Evolutionary conservation across 768 basidiomycete species (phyloP).

Genomic region (Agaricus bisporus): DNA sequence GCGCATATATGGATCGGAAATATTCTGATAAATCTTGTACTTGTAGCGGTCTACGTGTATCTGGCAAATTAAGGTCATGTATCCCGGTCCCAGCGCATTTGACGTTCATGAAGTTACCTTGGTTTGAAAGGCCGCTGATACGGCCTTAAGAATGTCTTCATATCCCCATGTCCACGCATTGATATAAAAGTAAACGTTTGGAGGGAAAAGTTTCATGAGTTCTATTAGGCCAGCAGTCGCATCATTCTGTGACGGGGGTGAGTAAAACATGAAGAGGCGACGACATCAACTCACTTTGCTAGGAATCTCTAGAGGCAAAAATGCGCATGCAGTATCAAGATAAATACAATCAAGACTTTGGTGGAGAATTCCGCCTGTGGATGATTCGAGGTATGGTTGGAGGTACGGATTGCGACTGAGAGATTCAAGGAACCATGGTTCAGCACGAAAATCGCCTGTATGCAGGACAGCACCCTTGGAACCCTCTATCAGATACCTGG

Average conservation of each 20-base stretch:
- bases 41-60: constrained; percentile 94
- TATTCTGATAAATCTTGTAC: constrained; percentile 50
- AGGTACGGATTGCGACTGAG: constrained; percentile 67
- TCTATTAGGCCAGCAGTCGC: constrained; percentile 63
- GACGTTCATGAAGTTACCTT: constrained; percentile 33
- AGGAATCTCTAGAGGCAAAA: constrained; percentile 45
- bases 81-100: no score
- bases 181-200: constrained; percentile 72
- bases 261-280: neutral
- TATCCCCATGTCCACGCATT: constrained; percentile 98
- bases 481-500: constrained; percentile 82
- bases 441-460: constrained; percentile 91
- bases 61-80: constrained; percentile 25
- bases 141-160: constrained; percentile 79
- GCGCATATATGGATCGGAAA: constrained; percentile 56
- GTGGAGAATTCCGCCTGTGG: constrained; percentile 15
- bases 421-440: constrained; percentile 70
- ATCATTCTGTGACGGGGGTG: constrained; percentile 38
- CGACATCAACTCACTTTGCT: constrained; percentile 42
- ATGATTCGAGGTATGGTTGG: constrained; percentile 54
- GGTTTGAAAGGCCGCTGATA: constrained; percentile 60
- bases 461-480: constrained; percentile 69
- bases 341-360: constrained; percentile 71
- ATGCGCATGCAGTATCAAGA: constrained; percentile 72
- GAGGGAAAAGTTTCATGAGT: constrained; percentile 64